These are phyloP conservation scores for Microascus cirrosus DNA, from an alignment of 2,329 filamentous ascomycete genomes.

Conservation along the genomic window DNA sequence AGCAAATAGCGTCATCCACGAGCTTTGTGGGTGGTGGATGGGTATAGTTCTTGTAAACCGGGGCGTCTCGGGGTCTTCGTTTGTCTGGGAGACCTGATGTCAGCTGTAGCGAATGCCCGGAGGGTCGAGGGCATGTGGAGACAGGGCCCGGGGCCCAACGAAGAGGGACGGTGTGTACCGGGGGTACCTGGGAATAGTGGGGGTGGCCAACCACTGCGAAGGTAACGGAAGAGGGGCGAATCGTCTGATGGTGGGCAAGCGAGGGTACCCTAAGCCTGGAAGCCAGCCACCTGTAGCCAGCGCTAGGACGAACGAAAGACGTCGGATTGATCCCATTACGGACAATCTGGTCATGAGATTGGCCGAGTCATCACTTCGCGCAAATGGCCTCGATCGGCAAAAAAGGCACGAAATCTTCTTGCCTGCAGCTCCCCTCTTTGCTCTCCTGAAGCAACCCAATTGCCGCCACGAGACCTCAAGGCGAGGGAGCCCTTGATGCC, in stretches of 20 bases:
- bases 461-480: background rate
- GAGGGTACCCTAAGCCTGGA: no score
- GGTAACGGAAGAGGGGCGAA: no score
- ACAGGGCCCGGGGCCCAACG: background rate
- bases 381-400: background rate
- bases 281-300: no score
- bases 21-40: background rate
- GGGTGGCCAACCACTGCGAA: background rate
- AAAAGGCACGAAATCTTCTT: background rate
- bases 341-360: no score
- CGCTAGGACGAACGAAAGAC: no score
- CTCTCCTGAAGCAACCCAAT: background rate
- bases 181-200: background rate
- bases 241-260: no score
- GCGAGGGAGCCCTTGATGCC: background rate
- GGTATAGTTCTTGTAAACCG: background rate
- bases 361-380: background rate
- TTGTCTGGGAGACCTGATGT: background rate
- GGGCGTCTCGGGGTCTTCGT: background rate
- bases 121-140: background rate
- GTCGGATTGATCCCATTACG: no score
- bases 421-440: background rate
- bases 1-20: background rate
- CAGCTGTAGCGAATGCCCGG: background rate
- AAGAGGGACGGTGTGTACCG: background rate